phyloP scores from a whole-genome alignment of 1,284 basidiomycete species.

The Wolfiporia cocos region DNA sequence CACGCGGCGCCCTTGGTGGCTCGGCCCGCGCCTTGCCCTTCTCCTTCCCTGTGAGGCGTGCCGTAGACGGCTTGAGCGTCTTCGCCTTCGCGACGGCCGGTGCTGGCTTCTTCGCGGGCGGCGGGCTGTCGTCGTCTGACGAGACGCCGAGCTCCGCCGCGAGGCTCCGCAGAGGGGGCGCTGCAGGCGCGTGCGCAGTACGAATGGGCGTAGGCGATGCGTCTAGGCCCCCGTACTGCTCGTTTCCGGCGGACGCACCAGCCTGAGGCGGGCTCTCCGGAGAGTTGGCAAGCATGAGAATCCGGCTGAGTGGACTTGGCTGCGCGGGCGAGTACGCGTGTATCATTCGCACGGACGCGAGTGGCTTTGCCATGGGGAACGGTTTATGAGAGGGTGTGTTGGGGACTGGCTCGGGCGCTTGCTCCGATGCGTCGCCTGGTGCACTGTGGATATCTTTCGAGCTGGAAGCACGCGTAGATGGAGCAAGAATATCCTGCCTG shows the following conservation, averaged over 20 bases:
- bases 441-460: slow-evolving; percentile 4
- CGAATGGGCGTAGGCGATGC: slow-evolving; percentile 13
- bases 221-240: slow-evolving; percentile 24
- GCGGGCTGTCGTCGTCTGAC: slow-evolving; percentile 20
- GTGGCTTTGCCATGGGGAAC: slow-evolving; percentile 66
- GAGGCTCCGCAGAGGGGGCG: slow-evolving; percentile 14
- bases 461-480: not conserved
- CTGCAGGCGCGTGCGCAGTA: slow-evolving; percentile 1
- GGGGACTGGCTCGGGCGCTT: slow-evolving; percentile 15
- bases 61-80: slow-evolving; percentile 14
- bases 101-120: slow-evolving; percentile 15
- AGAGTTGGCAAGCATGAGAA: slow-evolving; percentile 61
- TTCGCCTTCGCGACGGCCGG: too few species aligned
- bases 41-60: slow-evolving; percentile 28
- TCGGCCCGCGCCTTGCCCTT: slow-evolving; percentile 28
- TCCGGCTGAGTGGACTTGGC: slow-evolving; percentile 71
- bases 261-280: slow-evolving; percentile 37
- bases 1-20: slow-evolving; percentile 7
- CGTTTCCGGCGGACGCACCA: slow-evolving; percentile 31
- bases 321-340: slow-evolving; percentile 75
- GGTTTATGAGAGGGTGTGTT: slow-evolving; percentile 27
- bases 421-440: slow-evolving; percentile 5
- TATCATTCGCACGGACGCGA: slow-evolving; percentile 57
- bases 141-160: slow-evolving; percentile 23
- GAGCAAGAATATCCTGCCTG: slow-evolving; percentile 13